A percentile compares a stretch with the other conserved stretches of the same genome.
These are phyloP conservation scores for Gossypium anomalum DNA, from an alignment of 345 rosid species.

Conservation along the genomic window DNA sequence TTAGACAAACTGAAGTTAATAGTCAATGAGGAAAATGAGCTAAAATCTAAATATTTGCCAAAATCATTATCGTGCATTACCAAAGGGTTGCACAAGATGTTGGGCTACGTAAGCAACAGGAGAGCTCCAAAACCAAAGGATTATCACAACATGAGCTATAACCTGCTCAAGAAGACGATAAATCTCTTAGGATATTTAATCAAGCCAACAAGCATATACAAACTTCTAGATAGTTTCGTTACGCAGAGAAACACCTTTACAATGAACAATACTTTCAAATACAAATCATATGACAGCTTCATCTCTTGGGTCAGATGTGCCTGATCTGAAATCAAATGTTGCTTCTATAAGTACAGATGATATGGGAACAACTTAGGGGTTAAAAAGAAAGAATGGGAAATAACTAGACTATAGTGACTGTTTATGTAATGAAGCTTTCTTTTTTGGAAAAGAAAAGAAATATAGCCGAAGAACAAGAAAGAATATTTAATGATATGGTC, in stretches of 20 bases:
- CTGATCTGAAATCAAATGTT: constrained; percentile 39
- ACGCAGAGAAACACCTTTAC: constrained; percentile 39
- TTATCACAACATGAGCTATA: background rate
- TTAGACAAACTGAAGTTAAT: background rate
- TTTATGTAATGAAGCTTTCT: background rate
- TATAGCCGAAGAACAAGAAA: background rate
- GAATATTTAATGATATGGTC: background rate
- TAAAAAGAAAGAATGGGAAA: background rate
- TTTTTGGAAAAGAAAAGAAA: background rate
- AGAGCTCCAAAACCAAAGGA: background rate
- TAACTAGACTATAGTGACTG: background rate
- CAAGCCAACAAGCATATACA: background rate
- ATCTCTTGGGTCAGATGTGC: constrained; percentile 48
- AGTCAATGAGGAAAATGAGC: background rate
- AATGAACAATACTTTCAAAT: constrained; percentile 38
- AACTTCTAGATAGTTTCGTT: background rate
- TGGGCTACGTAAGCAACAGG: constrained; percentile 2
- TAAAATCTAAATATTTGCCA: background rate
- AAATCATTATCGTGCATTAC: background rate
- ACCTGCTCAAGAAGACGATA: background rate
- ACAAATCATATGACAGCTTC: constrained; percentile 46
- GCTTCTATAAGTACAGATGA: constrained; percentile 7
- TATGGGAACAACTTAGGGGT: background rate
- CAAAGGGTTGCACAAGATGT: background rate
- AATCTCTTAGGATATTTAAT: background rate